Percentiles rank a stretch among this genome's conserved stretches.
Evolutionary conservation across 345 rosid genomes (phyloP).

Genomic region (Clausena lansium): DNA sequence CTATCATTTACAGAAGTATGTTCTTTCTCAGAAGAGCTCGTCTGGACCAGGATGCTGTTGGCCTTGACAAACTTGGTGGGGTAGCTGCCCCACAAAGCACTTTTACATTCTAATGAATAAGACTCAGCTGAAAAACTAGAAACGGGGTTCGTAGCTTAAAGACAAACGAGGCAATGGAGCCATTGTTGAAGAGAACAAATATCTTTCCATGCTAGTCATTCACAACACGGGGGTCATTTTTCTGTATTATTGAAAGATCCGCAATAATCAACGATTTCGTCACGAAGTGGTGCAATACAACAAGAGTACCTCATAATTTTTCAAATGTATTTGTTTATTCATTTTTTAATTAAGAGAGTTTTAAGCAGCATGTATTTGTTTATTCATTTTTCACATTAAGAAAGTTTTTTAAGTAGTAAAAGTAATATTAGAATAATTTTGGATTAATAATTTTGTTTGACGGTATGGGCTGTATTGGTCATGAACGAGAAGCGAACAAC

Average conservation of each 20-base stretch:
- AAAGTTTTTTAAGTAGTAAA: too few relatives aligned
- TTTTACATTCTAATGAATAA: constrained; percentile 7
- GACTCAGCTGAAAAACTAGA: constrained; percentile 17
- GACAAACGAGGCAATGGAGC: constrained; percentile 14
- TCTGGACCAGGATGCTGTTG: constrained; percentile 13
- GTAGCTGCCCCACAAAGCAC: constrained; percentile 7
- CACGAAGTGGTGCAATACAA: background rate
- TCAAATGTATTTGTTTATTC: too few relatives aligned
- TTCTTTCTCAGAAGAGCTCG: constrained; percentile 13
- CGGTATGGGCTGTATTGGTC: background rate
- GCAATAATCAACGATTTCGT: background rate
- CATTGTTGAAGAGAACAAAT: constrained; percentile 19
- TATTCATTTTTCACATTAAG: too few relatives aligned
- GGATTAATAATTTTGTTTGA: background rate
- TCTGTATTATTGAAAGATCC: constrained; percentile 3
- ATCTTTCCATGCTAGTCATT: constrained; percentile 9
- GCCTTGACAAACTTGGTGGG: background rate
- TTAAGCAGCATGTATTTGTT: too few relatives aligned
- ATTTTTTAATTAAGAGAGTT: too few relatives aligned
- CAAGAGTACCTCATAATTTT: background rate
- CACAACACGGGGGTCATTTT: background rate
- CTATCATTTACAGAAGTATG: constrained; percentile 12
- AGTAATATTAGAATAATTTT: too few relatives aligned
- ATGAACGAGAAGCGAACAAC: constrained; percentile 2
- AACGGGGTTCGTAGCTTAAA: constrained; percentile 15